Evolutionary conservation across 2,329 filamentous ascomycete genomes (phyloP).

Genomic region (Arachnopeziza araneosa): DNA sequence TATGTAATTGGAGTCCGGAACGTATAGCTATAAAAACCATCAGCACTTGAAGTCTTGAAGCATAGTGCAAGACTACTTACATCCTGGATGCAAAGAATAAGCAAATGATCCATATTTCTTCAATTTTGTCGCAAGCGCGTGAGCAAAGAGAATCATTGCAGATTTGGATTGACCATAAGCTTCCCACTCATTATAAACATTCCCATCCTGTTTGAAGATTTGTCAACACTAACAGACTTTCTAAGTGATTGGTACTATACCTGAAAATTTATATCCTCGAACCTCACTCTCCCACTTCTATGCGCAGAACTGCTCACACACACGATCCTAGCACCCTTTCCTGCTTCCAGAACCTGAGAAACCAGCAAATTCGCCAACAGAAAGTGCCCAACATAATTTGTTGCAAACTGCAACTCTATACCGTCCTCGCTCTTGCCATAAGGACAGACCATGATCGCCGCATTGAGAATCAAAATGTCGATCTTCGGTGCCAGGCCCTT

Average conservation of each 20-base stretch:
- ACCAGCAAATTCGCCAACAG: conserved; percentile 45
- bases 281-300: conserved; percentile 30
- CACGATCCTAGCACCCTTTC: conserved; percentile 25
- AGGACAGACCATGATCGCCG: conserved; percentile 21
- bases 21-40: conserved; percentile 5
- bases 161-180: conserved; percentile 42
- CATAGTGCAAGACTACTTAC: not conserved
- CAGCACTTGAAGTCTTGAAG: not conserved
- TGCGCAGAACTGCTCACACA: conserved; percentile 35
- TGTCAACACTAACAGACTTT: not conserved
- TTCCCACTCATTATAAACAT: conserved; percentile 16
- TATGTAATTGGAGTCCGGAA: conserved; percentile 8
- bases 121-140: conserved; percentile 12
- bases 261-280: conserved; percentile 34
- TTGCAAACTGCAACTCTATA: conserved; percentile 46
- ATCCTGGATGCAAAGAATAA: conserved; percentile 16
- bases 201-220: conserved; percentile 2
- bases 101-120: conserved; percentile 4
- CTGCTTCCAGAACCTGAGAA: conserved; percentile 16
- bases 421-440: conserved; percentile 35
- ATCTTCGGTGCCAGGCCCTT: conserved; percentile 29
- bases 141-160: conserved; percentile 33
- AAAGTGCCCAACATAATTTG: conserved; percentile 50
- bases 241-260: conserved; percentile 19
- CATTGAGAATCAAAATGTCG: conserved; percentile 40